Percentiles rank a stretch among this genome's conserved stretches.
These are phyloP conservation scores for Tricholoma sp. DNA, from an alignment of 768 basidiomycete species.

Conservation along the genomic window DNA sequence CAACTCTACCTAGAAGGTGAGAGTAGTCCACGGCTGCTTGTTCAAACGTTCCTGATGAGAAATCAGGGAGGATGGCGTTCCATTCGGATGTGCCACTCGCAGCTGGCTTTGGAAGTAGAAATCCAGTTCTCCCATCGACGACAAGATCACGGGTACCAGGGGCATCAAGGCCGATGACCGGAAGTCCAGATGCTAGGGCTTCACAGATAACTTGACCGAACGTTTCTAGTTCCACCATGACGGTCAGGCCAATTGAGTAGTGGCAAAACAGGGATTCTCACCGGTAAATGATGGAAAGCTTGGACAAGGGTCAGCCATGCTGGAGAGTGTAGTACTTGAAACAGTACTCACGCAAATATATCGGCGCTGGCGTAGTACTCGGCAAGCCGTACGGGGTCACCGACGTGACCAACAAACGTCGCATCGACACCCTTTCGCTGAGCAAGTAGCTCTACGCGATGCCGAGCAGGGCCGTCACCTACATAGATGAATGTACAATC, in stretches of 20 bases:
- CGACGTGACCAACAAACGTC: neutral
- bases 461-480: neutral
- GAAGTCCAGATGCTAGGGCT: neutral
- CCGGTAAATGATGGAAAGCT: conserved; percentile 1
- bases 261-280: neutral
- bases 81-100: neutral
- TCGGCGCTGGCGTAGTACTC: neutral
- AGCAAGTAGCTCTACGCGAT: neutral
- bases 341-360: neutral
- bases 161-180: neutral
- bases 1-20: neutral
- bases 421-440: neutral
- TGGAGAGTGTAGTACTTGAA: neutral
- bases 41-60: neutral
- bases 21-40: neutral
- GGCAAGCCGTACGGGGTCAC: neutral
- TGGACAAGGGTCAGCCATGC: neutral
- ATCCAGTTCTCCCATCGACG: neutral
- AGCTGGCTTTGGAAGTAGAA: neutral
- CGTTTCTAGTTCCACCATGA: neutral
- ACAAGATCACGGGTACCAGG: neutral
- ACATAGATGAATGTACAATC: neutral
- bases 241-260: neutral
- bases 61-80: neutral
- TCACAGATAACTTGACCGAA: conserved; percentile 1